Conservation (phyloP, 2,329 filamentous ascomycete genomes). For the Penicillium vulpinum region DNA sequence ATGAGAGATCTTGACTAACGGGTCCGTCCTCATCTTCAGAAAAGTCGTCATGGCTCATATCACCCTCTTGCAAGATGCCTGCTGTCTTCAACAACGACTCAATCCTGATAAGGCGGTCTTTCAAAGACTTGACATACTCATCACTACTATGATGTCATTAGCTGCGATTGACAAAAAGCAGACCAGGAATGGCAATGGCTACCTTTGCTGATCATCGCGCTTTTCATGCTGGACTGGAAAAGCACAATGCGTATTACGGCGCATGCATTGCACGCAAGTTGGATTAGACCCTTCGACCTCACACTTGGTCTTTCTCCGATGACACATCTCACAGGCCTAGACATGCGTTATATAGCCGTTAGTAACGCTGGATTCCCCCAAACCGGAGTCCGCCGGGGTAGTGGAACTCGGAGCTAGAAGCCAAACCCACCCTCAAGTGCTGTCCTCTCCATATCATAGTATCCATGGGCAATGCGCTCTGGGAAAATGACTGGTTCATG, state of each 20-base stretch:
- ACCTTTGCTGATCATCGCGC: conserved; percentile 87
- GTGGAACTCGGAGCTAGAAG: not conserved
- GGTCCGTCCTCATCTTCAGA: conserved; percentile 14
- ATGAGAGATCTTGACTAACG: conserved; percentile 12
- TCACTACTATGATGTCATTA: conserved; percentile 55
- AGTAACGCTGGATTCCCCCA: not conserved
- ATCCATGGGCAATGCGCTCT: conserved; percentile 4
- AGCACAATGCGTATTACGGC: conserved; percentile 91
- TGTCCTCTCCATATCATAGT: not conserved
- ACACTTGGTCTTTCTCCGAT: conserved; percentile 87
- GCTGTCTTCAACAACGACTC: conserved; percentile 81
- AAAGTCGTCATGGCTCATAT: conserved; percentile 54
- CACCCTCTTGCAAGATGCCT: conserved; percentile 77
- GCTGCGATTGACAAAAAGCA: not conserved
- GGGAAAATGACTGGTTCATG: not conserved
- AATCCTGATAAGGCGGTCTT: conserved; percentile 88
- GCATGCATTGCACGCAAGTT: conserved; percentile 80
- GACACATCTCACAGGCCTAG: conserved; percentile 87
- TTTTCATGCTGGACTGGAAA: conserved; percentile 95
- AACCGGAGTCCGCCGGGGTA: not conserved
- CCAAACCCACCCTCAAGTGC: not conserved
- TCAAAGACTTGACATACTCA: conserved; percentile 90
- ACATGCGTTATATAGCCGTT: not conserved
- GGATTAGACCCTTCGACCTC: conserved; percentile 77
- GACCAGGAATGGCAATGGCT: conserved; percentile 19